Evolutionary conservation across 2,329 filamentous ascomycete species (phyloP), one percentile per base, ranked within the genome.

Genomic region (Zymoseptoria brevis): DNA sequence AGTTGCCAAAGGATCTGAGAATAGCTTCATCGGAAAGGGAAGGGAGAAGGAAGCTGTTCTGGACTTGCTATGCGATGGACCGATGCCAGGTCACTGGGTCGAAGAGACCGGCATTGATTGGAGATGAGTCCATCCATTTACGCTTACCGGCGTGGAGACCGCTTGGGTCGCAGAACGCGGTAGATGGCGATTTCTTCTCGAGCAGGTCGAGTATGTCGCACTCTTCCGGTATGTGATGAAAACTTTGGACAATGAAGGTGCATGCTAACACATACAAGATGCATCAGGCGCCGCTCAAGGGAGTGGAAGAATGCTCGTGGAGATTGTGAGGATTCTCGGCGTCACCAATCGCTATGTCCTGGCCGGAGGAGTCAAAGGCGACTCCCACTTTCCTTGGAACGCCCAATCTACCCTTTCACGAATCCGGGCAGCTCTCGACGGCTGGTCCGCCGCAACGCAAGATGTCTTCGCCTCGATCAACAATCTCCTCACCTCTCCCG

Each of bases 351-450:
- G 86, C 60, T 96, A 96, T 72, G 80, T 95, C 54, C 89, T 90
- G 8, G 87, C 88, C 1, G 90, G 90, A 6, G 90, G 90, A 35
- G 89, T 94, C 58, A 94, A 93, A 74, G 89, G 89, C 29, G 90
- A 95, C 70, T 91, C 89, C 0, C 90, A 95, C 72, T 95, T 95
- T 64, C 90, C 90, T 8, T 96, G 90, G 90, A 90, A 95, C 71
- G 86, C 89, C 1, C 80, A 92, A 19, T 95, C 90, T 5, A 92
- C 88, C 61, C 79, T 95, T 1, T 94, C 90, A 56, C 91, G 90
- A 70, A 94, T 96, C 64, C 83, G 89, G 29, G 88, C 92, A 64
- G 89, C 94, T 68, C 79, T 96, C 22, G 89, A 95, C 69, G 82
- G 89, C 30, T 96, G 90, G 90, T 88, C 89, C 1, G 86, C 88